These are phyloP conservation scores for Leptographium radiaticola DNA, from an alignment of 2,329 filamentous ascomycete species.

Conservation along the genomic window DNA sequence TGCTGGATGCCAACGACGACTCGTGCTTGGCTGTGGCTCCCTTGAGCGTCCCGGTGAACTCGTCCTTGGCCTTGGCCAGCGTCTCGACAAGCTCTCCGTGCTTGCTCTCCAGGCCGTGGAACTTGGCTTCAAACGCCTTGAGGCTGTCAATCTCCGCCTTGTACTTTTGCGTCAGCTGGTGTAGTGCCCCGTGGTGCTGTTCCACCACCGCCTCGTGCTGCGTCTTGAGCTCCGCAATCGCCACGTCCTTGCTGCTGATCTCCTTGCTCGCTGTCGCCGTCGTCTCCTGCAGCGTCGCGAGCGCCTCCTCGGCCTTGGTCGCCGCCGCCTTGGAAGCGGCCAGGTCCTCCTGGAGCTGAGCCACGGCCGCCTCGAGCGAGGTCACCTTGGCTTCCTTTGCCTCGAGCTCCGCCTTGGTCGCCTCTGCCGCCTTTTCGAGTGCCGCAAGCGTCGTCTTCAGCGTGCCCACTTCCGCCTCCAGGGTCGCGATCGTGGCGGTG, in stretches of 20 bases:
- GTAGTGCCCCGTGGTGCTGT: slow-evolving; percentile 44
- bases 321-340: slow-evolving; percentile 27
- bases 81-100: slow-evolving; percentile 31
- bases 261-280: slow-evolving; percentile 34
- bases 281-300: slow-evolving; percentile 34
- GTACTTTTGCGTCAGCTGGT: slow-evolving; percentile 46
- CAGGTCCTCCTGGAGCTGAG: slow-evolving; percentile 11
- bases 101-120: slow-evolving; percentile 44
- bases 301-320: slow-evolving; percentile 30
- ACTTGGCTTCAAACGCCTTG: slow-evolving; percentile 50
- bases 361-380: slow-evolving; percentile 32
- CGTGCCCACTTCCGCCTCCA: slow-evolving; percentile 39
- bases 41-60: slow-evolving; percentile 28
- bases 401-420: slow-evolving; percentile 29
- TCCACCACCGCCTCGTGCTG: slow-evolving; percentile 27
- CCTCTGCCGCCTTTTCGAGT: slow-evolving; percentile 30
- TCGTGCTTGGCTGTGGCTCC: slow-evolving; percentile 30
- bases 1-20: slow-evolving; percentile 34
- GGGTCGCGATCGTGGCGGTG: slow-evolving; percentile 30
- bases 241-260: slow-evolving; percentile 31
- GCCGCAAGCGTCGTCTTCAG: slow-evolving; percentile 34
- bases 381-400: slow-evolving; percentile 26
- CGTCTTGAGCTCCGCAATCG: slow-evolving; percentile 36
- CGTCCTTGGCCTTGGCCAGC: slow-evolving; percentile 18
- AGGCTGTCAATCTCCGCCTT: slow-evolving; percentile 53